A percentile compares a stretch with the other conserved stretches of the same genome.
Evolutionary conservation across 176 grass and related monocot genomes (phyloP).

Genomic region (Juncus inflexus): DNA sequence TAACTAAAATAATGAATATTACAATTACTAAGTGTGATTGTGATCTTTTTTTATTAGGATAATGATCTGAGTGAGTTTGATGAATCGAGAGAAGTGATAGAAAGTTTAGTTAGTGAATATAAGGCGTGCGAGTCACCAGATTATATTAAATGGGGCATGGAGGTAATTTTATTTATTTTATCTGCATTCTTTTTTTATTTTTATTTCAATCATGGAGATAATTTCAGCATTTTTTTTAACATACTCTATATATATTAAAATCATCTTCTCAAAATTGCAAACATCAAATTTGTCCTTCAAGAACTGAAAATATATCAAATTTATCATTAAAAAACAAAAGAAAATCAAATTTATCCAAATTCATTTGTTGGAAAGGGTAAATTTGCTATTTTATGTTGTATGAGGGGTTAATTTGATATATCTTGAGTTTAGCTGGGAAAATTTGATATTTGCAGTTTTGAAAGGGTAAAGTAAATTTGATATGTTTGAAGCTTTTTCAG

Average conservation of each 20-base stretch:
- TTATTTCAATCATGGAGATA: slow-evolving; percentile 9
- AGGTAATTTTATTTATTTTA: slow-evolving; percentile 47
- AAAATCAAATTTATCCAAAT: not conserved
- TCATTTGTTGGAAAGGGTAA: not conserved
- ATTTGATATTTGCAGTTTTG: not conserved
- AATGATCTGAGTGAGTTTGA: slow-evolving; percentile 98
- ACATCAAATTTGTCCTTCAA: not conserved
- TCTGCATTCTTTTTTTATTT: not conserved
- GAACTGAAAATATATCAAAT: not conserved
- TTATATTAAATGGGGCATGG: slow-evolving; percentile 99
- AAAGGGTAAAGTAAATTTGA: not conserved
- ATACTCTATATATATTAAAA: not conserved
- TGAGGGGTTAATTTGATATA: slow-evolving; percentile 6
- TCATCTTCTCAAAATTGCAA: too few species aligned
- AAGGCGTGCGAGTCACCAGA: slow-evolving; percentile 97
- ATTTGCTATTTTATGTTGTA: not conserved
- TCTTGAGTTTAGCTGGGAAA: not conserved
- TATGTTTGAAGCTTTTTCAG: not conserved
- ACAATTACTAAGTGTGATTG: not conserved
- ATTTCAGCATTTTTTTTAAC: slow-evolving; percentile 5
- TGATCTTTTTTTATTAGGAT: slow-evolving; percentile 40
- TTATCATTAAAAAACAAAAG: not conserved
- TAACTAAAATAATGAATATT: slow-evolving; percentile 10
- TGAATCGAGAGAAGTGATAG: slow-evolving; percentile 95
- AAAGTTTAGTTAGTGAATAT: slow-evolving; percentile 94